Base-by-base conservation (phyloP, 2,329 filamentous ascomycete genomes). In the Sclerotinia spermophila region DNA sequence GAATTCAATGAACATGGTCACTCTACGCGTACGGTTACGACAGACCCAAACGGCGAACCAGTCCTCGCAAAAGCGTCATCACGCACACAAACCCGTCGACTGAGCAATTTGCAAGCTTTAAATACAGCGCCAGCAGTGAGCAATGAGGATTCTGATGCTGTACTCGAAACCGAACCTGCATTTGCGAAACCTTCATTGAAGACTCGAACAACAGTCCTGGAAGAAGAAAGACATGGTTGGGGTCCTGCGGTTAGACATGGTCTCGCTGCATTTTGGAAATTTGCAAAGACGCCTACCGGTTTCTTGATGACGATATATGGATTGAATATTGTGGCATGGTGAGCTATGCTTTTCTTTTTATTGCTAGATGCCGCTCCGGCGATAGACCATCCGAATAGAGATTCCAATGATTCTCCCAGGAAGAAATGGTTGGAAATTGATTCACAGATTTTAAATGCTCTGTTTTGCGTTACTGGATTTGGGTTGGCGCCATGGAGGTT, bases 261-360 rank as follows among this genome's bases (percentile, higher is more conserved):
- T 1, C 77, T 88, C 13, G 81, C 84, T 35, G 84, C 87, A 0
- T 92, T 92, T 76, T 90, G 87, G 87, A 86, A 87, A 70, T 96
- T 92, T 82, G 86, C 90, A 75, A 82, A 86, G 42, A 96, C 92
- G 0, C 90, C 90, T 0, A 81, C 91, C 65, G 92, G 93, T 3
- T 93, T 95, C 78, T 82, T 92, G 69, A 87, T 95, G 65, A 92
- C 90, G 1, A 79, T 96, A 17, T 96, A 96, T 80, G 88, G 90
- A 15, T 85, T 95, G 69, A 94, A 94, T 73, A 87, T 96, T 24
- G 87, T 96, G 10, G 93, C 91, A 0, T 96, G 92, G 92, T 93
- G 93, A 61, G 92, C 91, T 67, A 96, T 96, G 93, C 85, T 96
- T n/a, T 96, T 96, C 81, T 83, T 96, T 27, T 84, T 97, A 3